phyloP scores from a whole-genome alignment of 192 early-diverging fungal genomes.

The Haplosporangium gracile region DNA sequence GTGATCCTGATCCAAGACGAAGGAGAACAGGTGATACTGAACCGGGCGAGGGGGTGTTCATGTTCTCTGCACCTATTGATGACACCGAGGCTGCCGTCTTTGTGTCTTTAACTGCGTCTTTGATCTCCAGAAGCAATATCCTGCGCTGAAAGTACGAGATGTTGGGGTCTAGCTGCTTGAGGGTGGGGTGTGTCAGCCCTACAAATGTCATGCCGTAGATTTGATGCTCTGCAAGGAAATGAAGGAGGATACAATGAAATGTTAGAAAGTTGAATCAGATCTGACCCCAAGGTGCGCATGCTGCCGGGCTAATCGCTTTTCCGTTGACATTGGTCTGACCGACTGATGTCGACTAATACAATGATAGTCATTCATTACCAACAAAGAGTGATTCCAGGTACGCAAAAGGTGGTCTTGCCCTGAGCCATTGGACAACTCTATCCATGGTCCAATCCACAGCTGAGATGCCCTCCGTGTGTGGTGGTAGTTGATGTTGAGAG shows the following conservation, averaged over 20 bases:
- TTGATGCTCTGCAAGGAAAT: conserved; percentile 25
- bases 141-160: conserved; percentile 50
- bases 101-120: conserved; percentile 47
- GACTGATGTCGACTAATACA: no score
- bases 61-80: conserved; percentile 30
- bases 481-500: conserved; percentile 12
- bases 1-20: conserved; percentile 50
- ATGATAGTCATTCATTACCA: conserved; percentile 14
- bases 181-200: conserved; percentile 24
- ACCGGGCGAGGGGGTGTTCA: conserved; percentile 27
- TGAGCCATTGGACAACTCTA: conserved; percentile 46
- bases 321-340: background rate
- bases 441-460: conserved; percentile 54
- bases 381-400: conserved; percentile 49
- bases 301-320: background rate
- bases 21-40: conserved; percentile 38
- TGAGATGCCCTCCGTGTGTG: conserved; percentile 15
- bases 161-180: conserved; percentile 41
- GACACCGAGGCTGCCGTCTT: conserved; percentile 37
- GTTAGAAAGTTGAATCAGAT: background rate
- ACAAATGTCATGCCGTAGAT: conserved; percentile 45
- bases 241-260: background rate
- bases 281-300: no score
- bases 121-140: conserved; percentile 44
- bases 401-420: conserved; percentile 20